phyloP scores from a whole-genome alignment of 192 early-diverging fungal genomes.

The Phlyctochytrium arcticum region DNA sequence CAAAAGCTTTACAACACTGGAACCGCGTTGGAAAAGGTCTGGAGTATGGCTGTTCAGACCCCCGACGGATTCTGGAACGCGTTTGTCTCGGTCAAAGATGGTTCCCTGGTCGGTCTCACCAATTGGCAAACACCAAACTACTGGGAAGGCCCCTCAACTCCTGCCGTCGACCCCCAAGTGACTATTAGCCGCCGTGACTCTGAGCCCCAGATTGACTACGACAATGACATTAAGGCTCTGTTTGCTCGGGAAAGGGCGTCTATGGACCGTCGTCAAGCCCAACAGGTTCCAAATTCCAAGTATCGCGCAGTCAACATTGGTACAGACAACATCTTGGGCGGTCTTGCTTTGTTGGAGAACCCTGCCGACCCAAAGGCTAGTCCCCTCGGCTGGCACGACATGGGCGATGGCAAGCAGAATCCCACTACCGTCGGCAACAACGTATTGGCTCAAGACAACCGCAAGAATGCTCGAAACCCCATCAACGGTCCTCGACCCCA shows the following conservation, averaged over 20 bases:
- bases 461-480: slow-evolving; percentile 6
- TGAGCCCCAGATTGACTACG: neutral
- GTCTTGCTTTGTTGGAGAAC: neutral
- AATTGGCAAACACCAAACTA: slow-evolving; percentile 24
- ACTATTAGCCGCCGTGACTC: too few relatives aligned
- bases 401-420: slow-evolving; percentile 11
- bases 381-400: slow-evolving; percentile 22
- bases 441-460: slow-evolving; percentile 13
- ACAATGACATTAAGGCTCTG: neutral
- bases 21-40: slow-evolving; percentile 14
- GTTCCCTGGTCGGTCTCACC: slow-evolving; percentile 10
- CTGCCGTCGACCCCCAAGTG: neutral
- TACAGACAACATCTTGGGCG: neutral
- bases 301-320: slow-evolving; percentile 17
- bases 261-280: slow-evolving; percentile 9
- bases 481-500: neutral
- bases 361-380: neutral
- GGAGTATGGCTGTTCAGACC: slow-evolving; percentile 7
- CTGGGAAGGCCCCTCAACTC: slow-evolving; percentile 7
- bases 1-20: slow-evolving; percentile 11
- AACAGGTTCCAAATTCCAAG: slow-evolving; percentile 1
- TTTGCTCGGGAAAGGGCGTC: too few relatives aligned
- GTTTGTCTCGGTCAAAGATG: slow-evolving; percentile 6
- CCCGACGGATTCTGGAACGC: slow-evolving; percentile 5
- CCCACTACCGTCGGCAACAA: slow-evolving; percentile 16